Conservation (phyloP, 2,329 filamentous ascomycete species). For the Pseudogymnoascus sp. region DNA sequence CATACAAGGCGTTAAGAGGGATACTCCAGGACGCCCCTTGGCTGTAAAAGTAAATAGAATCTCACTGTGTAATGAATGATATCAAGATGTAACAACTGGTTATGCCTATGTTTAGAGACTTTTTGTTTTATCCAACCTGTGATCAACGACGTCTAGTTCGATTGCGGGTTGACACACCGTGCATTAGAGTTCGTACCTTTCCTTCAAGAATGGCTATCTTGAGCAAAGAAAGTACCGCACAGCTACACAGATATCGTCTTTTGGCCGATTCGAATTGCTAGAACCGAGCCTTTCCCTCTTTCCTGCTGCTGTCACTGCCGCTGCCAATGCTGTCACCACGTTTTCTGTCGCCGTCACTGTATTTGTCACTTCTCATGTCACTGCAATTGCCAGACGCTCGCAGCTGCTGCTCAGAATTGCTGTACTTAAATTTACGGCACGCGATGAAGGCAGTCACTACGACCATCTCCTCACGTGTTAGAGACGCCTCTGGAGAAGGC, state of each 20-base stretch:
- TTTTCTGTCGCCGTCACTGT: background rate
- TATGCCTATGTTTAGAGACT: background rate
- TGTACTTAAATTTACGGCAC: no score
- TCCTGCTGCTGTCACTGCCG: background rate
- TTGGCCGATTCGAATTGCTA: no score
- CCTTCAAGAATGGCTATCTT: no score
- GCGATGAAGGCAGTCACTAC: no score
- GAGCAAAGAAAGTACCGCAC: no score
- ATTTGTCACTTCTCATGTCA: background rate
- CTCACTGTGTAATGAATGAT: slow-evolving; percentile 3
- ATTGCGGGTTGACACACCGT: no score
- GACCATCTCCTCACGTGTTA: no score
- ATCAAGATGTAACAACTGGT: background rate
- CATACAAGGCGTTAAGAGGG: background rate
- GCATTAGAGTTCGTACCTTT: no score
- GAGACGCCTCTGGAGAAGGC: no score
- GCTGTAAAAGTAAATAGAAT: slow-evolving; percentile 9
- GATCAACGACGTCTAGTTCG: background rate
- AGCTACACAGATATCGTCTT: no score
- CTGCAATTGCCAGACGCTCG: background rate
- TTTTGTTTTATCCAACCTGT: background rate
- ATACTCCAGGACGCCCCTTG: background rate
- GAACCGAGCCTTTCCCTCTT: background rate
- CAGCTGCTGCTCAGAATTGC: no score
- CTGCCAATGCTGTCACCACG: background rate